Evolutionary conservation across 2,329 filamentous ascomycete species (phyloP).

Genomic region (Metarhizium robertsii): DNA sequence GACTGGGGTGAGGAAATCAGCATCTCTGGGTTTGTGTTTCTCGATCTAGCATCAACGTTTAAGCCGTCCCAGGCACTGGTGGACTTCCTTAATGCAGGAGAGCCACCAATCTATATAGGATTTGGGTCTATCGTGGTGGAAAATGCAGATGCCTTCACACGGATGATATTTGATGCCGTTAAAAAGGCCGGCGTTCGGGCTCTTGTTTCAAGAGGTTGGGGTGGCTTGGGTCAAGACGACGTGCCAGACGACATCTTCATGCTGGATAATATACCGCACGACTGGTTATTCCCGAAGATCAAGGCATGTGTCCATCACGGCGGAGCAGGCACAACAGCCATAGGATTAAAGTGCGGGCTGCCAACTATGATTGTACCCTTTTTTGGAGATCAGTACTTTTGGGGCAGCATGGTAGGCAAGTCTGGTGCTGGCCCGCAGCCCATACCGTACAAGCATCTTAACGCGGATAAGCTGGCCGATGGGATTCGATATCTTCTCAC

Average conservation of each 20-base stretch:
- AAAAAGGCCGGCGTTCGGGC: constrained; percentile 57
- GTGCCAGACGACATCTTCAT: constrained; percentile 58
- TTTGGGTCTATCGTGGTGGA: constrained; percentile 72
- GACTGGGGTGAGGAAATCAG: constrained; percentile 65
- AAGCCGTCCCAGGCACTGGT: constrained; percentile 45
- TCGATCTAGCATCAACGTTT: constrained; percentile 56
- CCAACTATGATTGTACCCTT: constrained; percentile 73
- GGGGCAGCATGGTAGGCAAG: constrained; percentile 60
- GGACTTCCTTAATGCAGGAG: constrained; percentile 46
- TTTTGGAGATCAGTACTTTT: constrained; percentile 73
- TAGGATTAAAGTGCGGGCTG: constrained; percentile 59
- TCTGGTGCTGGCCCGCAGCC: constrained; percentile 56
- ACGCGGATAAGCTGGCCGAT: constrained; percentile 53
- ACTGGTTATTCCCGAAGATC: constrained; percentile 65
- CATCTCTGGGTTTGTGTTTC: constrained; percentile 70
- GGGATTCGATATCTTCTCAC: constrained; percentile 61
- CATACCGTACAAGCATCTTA: constrained; percentile 59
- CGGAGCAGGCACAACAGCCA: constrained; percentile 69
- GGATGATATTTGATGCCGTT: constrained; percentile 63
- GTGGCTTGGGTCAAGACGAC: constrained; percentile 50
- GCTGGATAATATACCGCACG: constrained; percentile 66
- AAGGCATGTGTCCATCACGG: constrained; percentile 63
- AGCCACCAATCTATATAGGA: constrained; percentile 60
- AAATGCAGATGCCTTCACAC: constrained; percentile 57
- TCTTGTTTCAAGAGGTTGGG: constrained; percentile 68